These are phyloP conservation scores for Musa itinerans DNA, from an alignment of 176 grass and related monocot genomes.

Conservation along the genomic window DNA sequence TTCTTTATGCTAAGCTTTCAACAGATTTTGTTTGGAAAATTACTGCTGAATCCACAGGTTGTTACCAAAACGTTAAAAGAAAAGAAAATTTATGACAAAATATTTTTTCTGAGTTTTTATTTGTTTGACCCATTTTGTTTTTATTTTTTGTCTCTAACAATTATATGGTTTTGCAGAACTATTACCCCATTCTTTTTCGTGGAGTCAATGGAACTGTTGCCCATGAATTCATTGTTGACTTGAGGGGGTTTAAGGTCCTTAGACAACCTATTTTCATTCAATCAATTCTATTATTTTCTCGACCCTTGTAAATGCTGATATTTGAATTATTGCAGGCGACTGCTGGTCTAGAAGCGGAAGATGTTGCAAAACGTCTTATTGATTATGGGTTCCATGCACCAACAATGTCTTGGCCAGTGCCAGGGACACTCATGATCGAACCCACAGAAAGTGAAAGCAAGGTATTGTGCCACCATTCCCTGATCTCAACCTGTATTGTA, in stretches of 20 bases:
- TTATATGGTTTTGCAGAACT: conserved; percentile 45
- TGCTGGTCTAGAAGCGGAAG: conserved; percentile 90
- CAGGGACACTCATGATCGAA: conserved; percentile 99
- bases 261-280: conserved; percentile 2
- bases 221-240: conserved; percentile 94
- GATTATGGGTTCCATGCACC: conserved; percentile 96
- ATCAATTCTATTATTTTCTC: conserved; percentile 25
- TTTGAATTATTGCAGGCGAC: conserved; percentile 39
- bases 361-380: conserved; percentile 93
- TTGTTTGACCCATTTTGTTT: conserved; percentile 2
- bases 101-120: not conserved
- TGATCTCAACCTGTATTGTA: not conserved
- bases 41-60: not conserved
- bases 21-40: not conserved
- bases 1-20: not conserved
- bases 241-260: conserved; percentile 95
- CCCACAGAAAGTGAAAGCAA: conserved; percentile 99
- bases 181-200: conserved; percentile 96
- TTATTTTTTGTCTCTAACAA: not conserved
- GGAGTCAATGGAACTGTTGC: conserved; percentile 95
- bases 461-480: conserved; percentile 24
- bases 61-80: not conserved
- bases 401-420: conserved; percentile 99
- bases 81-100: not conserved
- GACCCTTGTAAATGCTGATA: conserved; percentile 10